These are phyloP conservation scores for Oryza brachyantha DNA, from an alignment of 176 grass and related monocot species.

Conservation along the genomic window DNA sequence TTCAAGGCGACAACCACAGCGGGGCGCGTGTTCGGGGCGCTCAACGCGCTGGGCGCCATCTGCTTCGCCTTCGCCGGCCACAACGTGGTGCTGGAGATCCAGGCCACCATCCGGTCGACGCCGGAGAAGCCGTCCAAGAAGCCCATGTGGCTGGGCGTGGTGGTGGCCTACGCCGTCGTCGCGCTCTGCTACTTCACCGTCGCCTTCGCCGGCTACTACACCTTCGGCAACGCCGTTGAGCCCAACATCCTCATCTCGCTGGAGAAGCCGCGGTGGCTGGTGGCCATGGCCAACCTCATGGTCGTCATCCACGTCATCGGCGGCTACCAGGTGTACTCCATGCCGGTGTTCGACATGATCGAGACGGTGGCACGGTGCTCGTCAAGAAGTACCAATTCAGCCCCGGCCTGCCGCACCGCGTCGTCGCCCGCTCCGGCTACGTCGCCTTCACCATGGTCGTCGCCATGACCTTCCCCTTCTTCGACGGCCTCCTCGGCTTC, in stretches of 20 bases:
- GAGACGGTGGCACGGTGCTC: constrained; percentile 43
- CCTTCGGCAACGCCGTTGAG: constrained; percentile 44
- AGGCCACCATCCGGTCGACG: constrained; percentile 61
- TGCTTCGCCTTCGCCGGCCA: constrained; percentile 59
- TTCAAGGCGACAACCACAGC: constrained; percentile 12
- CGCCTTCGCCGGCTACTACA: constrained; percentile 47
- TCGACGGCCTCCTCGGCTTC: not conserved
- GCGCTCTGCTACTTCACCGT: constrained; percentile 60
- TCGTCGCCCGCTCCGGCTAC: constrained; percentile 11
- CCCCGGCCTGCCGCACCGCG: constrained; percentile 8
- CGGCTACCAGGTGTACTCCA: constrained; percentile 59
- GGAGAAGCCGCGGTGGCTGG: constrained; percentile 40
- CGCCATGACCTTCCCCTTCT: not conserved
- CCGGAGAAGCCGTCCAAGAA: constrained; percentile 56
- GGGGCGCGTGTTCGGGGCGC: constrained; percentile 18
- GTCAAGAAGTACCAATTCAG: constrained; percentile 17
- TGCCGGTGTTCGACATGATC: constrained; percentile 59
- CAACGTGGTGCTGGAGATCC: constrained; percentile 72
- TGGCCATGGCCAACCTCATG: constrained; percentile 41
- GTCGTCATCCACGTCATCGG: constrained; percentile 49
- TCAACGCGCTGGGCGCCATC: constrained; percentile 37
- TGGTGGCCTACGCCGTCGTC: constrained; percentile 41
- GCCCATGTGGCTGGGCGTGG: constrained; percentile 57
- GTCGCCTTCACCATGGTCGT: constrained; percentile 14
- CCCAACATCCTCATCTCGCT: constrained; percentile 53